Evolutionary conservation across 495 filamentous ascomycete genomes (phyloP), one percentile per base, ranked within the genome.

Genomic region (Aspergillus saccharolyticus): DNA sequence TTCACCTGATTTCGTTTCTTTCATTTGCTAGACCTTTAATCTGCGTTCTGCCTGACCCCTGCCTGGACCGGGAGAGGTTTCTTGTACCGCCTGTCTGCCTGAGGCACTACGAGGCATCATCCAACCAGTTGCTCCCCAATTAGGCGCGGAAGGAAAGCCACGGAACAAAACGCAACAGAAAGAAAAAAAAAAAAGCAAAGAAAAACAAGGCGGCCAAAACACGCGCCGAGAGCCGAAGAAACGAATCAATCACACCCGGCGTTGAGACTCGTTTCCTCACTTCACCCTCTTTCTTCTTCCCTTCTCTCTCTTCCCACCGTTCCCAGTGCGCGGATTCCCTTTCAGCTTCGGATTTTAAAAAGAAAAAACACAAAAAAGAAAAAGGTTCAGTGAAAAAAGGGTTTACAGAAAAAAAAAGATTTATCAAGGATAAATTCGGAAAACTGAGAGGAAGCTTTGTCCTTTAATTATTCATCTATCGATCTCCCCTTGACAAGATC

Each of bases 111-210:
- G n/a, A n/a, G n/a, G n/a, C 46, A 49, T 24, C 20, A 21, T 24
- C 46, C 20, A 28, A 7, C 16, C 47, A 54, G 24, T 43, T 5
- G 22, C 20, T 57, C 17, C 52, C 20, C n/a, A n/a, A 25, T 21
- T 56, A 61, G 18, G 59, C 49, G 53, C 59, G 51, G 55, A 54
- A 61, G 54, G 47, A 61, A 48, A 61, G 52, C 25, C 24, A 54
- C 43, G 25, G 48, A 55, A 55, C 60, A 49, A 33, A 57, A 60
- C 44, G 48, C 46, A 50, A 51, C 25, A 30, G 30, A 53, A 52
- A 44, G 19, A 48, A 39, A 58, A 53, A 64, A 62, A 45, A 48
- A 60, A 63, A 39, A 12, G 2, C 66, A 55, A 58, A 57, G 66
- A 63, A 66, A 66, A 70, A 57, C 64, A 55, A 50, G 22, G 30